Conservation (phyloP, 1,284 basidiomycete species). For the Pisolithus thermaeus region DNA sequence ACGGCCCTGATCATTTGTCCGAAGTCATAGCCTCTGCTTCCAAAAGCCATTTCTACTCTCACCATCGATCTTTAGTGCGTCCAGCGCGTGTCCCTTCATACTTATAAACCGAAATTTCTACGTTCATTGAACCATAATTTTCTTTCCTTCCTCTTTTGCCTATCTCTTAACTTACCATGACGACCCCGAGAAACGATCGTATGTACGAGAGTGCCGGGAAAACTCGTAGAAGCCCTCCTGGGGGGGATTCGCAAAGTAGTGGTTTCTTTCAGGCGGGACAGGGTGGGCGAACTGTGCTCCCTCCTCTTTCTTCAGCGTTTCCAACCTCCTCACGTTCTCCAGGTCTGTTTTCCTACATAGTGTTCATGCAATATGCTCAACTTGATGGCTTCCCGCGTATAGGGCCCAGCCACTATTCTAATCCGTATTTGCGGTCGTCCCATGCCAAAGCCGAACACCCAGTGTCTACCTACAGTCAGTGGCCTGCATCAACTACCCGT, state of each 20-base stretch:
- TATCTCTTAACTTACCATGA: constrained; percentile 53
- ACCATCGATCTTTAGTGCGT: constrained; percentile 27
- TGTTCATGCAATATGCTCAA: constrained; percentile 51
- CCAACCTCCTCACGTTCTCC: constrained; percentile 75
- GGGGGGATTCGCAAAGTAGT: constrained; percentile 49
- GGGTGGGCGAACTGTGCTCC: constrained; percentile 82
- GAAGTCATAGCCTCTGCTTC: constrained; percentile 35
- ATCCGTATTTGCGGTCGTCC: constrained; percentile 54
- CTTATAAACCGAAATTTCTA: constrained; percentile 42
- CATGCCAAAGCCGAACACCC: constrained; percentile 52
- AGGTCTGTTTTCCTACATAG: constrained; percentile 66
- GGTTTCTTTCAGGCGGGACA: constrained; percentile 69
- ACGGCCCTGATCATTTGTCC: constrained; percentile 39
- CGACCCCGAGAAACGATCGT: constrained; percentile 54
- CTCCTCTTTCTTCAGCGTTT: constrained; percentile 77
- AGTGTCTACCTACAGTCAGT: constrained; percentile 45
- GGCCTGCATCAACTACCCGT: constrained; percentile 35
- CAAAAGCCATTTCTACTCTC: constrained; percentile 26
- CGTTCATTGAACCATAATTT: constrained; percentile 49
- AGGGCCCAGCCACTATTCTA: constrained; percentile 51
- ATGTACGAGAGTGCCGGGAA: constrained; percentile 52
- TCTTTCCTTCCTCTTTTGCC: constrained; percentile 41
- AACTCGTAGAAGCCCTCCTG: constrained; percentile 54
- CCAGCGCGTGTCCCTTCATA: constrained; percentile 37
- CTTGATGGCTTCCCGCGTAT: constrained; percentile 38